Evolutionary conservation across 352 stramenopile species (phyloP).

Genomic region (Globisporangium carolinianum): DNA sequence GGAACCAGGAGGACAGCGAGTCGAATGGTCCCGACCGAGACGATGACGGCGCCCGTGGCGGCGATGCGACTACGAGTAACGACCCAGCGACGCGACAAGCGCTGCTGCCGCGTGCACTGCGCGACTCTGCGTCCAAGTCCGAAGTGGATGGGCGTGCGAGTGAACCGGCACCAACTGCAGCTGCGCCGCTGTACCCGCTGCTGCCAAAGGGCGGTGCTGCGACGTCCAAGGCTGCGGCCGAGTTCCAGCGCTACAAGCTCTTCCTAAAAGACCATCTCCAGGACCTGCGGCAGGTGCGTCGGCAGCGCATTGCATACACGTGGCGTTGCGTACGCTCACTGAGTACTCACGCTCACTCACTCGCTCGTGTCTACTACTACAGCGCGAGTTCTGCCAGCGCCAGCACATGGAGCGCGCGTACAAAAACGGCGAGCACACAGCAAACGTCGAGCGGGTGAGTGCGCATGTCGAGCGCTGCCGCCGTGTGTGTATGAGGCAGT

Average conservation of each 20-base stretch:
- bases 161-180: background rate
- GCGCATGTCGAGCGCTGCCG: background rate
- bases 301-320: too few species aligned
- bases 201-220: conserved; percentile 14
- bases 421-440: conserved; percentile 50
- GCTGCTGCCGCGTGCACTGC: background rate
- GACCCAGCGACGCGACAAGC: background rate
- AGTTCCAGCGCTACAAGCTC: conserved; percentile 67
- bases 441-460: conserved; percentile 50
- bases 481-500: background rate
- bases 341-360: background rate
- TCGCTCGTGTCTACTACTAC: background rate
- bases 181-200: conserved; percentile 37
- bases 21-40: too few species aligned
- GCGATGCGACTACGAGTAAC: background rate
- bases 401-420: conserved; percentile 57
- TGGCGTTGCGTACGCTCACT: too few species aligned
- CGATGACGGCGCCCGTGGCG: too few species aligned
- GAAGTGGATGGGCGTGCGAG: too few species aligned
- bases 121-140: background rate
- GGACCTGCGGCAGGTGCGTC: conserved; percentile 36
- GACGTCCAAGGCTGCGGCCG: conserved; percentile 31
- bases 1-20: conserved; percentile 18
- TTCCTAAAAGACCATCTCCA: conserved; percentile 62
- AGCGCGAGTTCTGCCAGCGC: conserved; percentile 53